A percentile compares a stretch with the other conserved stretches of the same genome.
These are phyloP conservation scores for Pelargonium nanum DNA, from an alignment of 345 rosid species.

Conservation along the genomic window DNA sequence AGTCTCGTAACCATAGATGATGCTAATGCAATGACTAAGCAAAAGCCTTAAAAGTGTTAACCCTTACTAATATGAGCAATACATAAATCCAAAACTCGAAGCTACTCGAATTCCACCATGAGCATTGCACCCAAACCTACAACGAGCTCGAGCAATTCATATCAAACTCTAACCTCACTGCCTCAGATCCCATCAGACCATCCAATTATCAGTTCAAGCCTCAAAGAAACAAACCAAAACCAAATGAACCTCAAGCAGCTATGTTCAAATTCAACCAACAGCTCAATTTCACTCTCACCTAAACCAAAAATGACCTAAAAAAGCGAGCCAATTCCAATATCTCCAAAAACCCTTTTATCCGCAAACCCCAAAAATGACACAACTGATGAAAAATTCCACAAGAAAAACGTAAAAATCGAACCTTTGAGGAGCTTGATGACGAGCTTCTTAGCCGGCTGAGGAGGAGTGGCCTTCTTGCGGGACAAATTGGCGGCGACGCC, in stretches of 20 bases:
- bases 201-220: background rate
- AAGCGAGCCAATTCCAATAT: background rate
- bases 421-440: constrained; percentile 87
- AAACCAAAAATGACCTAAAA: background rate
- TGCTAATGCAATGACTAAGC: too few species aligned
- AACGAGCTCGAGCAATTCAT: background rate
- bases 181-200: background rate
- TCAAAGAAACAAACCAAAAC: background rate
- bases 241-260: background rate
- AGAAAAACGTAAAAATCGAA: constrained; percentile 14
- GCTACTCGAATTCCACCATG: background rate
- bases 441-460: constrained; percentile 79
- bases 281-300: background rate
- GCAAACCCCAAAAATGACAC: background rate
- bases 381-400: background rate
- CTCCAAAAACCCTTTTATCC: background rate
- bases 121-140: background rate
- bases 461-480: constrained; percentile 76
- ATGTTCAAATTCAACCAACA: background rate
- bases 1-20: too few species aligned
- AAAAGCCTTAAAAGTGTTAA: too few species aligned
- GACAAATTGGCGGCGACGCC: constrained; percentile 59
- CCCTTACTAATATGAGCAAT: too few species aligned
- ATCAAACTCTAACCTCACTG: background rate
- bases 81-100: too few species aligned